phyloP scores from a whole-genome alignment of 2,329 filamentous ascomycete genomes.

The Ceratocystis harringtonii region DNA sequence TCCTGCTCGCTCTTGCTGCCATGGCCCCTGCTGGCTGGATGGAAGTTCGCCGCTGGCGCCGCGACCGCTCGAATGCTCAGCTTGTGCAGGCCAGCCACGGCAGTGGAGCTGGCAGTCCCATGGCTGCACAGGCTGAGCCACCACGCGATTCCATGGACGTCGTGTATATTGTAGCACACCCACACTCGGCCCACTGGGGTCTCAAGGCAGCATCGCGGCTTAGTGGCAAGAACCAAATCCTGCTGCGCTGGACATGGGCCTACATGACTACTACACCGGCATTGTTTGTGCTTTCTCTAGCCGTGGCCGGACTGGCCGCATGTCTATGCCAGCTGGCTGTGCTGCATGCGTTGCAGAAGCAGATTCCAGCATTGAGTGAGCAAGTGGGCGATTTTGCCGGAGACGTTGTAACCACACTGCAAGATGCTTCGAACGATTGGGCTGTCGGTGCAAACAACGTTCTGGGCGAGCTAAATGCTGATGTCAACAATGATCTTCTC shows the following conservation, averaged over 20 bases:
- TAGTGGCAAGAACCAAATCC: conserved; percentile 46
- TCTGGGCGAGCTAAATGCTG: conserved; percentile 52
- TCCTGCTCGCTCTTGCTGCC: conserved; percentile 53
- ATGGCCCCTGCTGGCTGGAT: conserved; percentile 68
- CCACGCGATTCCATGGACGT: conserved; percentile 65
- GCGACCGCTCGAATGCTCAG: conserved; percentile 53
- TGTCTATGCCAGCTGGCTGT: conserved; percentile 72
- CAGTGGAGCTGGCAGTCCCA: not conserved
- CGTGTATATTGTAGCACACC: conserved; percentile 72
- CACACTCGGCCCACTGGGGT: conserved; percentile 57
- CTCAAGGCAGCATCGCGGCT: conserved; percentile 54
- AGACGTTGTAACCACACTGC: conserved; percentile 57
- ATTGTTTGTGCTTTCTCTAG: conserved; percentile 73
- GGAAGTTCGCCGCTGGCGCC: conserved; percentile 63
- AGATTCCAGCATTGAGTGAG: conserved; percentile 58
- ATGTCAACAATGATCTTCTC: conserved; percentile 74
- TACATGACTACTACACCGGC: conserved; percentile 77
- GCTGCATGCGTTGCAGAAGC: conserved; percentile 55
- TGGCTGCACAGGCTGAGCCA: not conserved
- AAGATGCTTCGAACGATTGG: conserved; percentile 63
- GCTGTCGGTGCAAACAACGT: conserved; percentile 59
- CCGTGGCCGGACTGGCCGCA: conserved; percentile 64
- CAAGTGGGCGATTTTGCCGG: conserved; percentile 69
- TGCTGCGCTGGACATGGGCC: conserved; percentile 69
- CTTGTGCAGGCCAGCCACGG: conserved; percentile 35